Base-by-base conservation (phyloP, 2,329 filamentous ascomycete genomes). In the Xylaria sp. region DNA sequence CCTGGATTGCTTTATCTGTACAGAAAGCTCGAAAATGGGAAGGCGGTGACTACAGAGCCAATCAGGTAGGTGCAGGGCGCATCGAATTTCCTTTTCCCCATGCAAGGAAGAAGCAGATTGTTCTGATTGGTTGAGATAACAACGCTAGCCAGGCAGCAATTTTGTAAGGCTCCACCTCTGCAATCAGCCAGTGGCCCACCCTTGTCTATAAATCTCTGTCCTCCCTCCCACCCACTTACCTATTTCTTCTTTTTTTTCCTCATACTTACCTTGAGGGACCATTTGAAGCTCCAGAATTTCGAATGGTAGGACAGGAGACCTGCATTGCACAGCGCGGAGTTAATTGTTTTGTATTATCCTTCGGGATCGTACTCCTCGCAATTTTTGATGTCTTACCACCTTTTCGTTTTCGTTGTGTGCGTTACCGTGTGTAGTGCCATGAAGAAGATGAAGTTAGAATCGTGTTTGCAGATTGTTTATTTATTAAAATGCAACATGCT, bases 261-360 rank as follows among this genome's bases (percentile, higher is more conserved):
- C 77, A 83, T 82, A 82, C 81, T 83, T 83, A 82, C 79, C 79
- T 83, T 83, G 75, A 77, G 75, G 73, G 73, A 76, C 72, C 70
- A 64, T 68, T 67, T 71, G 74, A 72, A 71, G 80, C 73, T 83
- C 81, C 83, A 67, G 78, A 79, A 78, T 72, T 67, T 74, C 72
- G 70, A 70, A 60, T 68, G 69, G 74, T 77, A 81, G 77, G 72
- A 70, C 70, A 77, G 78, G 74, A 76, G 75, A 76, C 79, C 80
- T 83, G 80, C 80, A 83, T 82, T 81, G 80, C 80, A 84, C 81
- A 80, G 73, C 79, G 80, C 77, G 81, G 80, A 76, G 79, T 80
- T 76, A 71, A 76, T 75, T 76, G 73, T 72, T 70, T 76, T 82
- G 78, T 76, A 82, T 81, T 82, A 80, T 78, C 79, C 79, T 82